Evolutionary conservation across 2,329 filamentous ascomycete genomes (phyloP), one percentile per base, ranked within the genome.

Genomic region (Nemania diffusa): DNA sequence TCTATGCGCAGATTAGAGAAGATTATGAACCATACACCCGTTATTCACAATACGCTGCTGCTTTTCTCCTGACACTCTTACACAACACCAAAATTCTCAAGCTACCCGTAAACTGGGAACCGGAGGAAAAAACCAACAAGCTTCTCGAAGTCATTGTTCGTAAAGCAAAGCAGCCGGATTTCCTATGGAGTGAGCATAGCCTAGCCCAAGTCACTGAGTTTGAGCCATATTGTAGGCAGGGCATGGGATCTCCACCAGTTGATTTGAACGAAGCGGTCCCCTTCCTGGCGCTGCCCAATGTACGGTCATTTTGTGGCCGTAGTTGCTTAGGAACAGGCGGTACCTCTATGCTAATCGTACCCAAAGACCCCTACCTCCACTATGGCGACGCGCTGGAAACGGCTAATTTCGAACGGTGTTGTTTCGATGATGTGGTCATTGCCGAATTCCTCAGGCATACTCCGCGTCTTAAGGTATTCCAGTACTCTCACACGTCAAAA

Each of bases 251-350:
- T 32, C 29, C 29, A 32, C 29, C 29, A 32, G 29, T 32, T 32
- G 24, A 58, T 26, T 34, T 32, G 24, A 27, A 58, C 17, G 15
- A 20, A 34, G 5, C 17, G 56, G 24, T 48, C n/a, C 56, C 40
- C 24, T 58, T 58, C 40, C 40, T 58, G 8, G 56, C 40, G 26
- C 6, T 58, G 26, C 56, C 56, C 13, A 22, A 20, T 27, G 24
- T 58, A 11, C 7, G 40, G 26, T 7, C 9, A 13, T 32, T 48
- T 34, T 5, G 15, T 5, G 26, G 24, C 17, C 15, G 7, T 6
- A 15, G 15, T n/a, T 29, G 22, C n/a, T 2, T 44, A 5, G 5
- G 2, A 13, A 17, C 15, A 17, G 5, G 2, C 37, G 11, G 5
- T 5, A 40, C 15, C 5, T 17, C 15, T 3, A 32, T 32, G 29